Evolutionary conservation across 768 basidiomycete genomes (phyloP).

Genomic region (Gelatoporia subvermispora): DNA sequence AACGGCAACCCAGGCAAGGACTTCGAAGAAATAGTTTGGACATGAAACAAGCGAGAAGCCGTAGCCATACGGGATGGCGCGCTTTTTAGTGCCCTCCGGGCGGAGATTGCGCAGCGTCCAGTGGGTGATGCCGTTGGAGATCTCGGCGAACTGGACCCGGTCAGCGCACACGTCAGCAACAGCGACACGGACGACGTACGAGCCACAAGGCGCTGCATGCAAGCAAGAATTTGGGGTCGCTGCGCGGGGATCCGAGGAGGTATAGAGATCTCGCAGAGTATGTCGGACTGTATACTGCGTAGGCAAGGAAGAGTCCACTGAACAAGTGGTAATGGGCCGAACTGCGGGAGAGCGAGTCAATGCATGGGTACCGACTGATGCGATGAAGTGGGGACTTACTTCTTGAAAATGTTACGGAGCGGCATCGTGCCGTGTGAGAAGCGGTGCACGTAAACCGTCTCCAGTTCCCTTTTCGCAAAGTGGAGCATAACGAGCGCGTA

Average conservation of each 20-base stretch:
- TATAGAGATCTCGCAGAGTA: slow-evolving; percentile 65
- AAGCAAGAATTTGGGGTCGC: slow-evolving; percentile 64
- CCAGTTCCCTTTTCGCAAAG: slow-evolving; percentile 87
- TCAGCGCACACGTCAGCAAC: slow-evolving; percentile 1
- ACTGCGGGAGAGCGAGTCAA: slow-evolving; percentile 37
- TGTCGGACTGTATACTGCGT: slow-evolving; percentile 76
- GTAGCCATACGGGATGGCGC: slow-evolving; percentile 89
- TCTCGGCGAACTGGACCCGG: slow-evolving; percentile 61
- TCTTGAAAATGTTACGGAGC: slow-evolving; percentile 76
- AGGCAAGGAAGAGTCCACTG: slow-evolving; percentile 73
- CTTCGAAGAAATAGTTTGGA: slow-evolving; percentile 96
- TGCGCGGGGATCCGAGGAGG: slow-evolving; percentile 56
- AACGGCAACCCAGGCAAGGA: slow-evolving; percentile 67
- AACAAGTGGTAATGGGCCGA: slow-evolving; percentile 87
- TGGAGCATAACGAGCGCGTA: slow-evolving; percentile 78
- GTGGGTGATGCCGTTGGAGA: slow-evolving; percentile 84
- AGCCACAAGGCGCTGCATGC: slow-evolving; percentile 65
- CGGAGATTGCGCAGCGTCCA: slow-evolving; percentile 79
- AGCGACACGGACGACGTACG: slow-evolving; percentile 43
- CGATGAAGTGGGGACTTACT: slow-evolving; percentile 45
- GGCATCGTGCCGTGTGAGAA: slow-evolving; percentile 98
- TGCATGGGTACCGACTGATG: not conserved
- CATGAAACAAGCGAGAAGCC: slow-evolving; percentile 84
- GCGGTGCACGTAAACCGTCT: slow-evolving; percentile 90
- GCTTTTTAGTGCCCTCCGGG: slow-evolving; percentile 68